phyloP scores from a whole-genome alignment of 1,139 yeast species.

The Insectozyma bohioensis region DNA sequence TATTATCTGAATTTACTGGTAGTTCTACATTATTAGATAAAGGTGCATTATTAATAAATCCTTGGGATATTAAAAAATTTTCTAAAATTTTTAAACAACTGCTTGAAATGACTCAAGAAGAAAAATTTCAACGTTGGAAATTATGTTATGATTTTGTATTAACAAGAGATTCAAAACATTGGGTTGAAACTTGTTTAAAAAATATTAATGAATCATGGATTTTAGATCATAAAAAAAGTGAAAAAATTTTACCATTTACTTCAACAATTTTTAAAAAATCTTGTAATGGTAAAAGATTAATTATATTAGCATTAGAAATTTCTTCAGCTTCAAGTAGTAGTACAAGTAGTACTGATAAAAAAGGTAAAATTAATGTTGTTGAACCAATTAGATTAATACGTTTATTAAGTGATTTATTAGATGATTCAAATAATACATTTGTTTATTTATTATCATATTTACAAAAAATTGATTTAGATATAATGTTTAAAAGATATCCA shows the following conservation, averaged over 20 bases:
- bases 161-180: constrained; percentile 67
- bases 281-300: constrained; percentile 41
- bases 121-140: constrained; percentile 63
- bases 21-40: constrained; percentile 71
- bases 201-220: constrained; percentile 65
- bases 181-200: constrained; percentile 65
- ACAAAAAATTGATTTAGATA: constrained; percentile 62
- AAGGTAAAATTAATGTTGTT: constrained; percentile 30
- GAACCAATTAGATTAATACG: constrained; percentile 51
- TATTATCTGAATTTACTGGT: constrained; percentile 92
- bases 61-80: constrained; percentile 79
- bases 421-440: constrained; percentile 47
- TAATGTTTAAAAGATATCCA: constrained; percentile 65
- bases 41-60: constrained; percentile 81
- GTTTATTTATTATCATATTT: constrained; percentile 74
- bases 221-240: constrained; percentile 40
- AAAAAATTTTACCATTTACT: constrained; percentile 28
- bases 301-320: constrained; percentile 55
- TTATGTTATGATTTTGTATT: constrained; percentile 57
- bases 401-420: constrained; percentile 49
- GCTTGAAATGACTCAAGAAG: constrained; percentile 60
- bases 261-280: constrained; percentile 35
- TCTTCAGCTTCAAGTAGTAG: constrained; percentile 29
- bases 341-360: constrained; percentile 15
- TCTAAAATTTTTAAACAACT: constrained; percentile 62